A percentile compares a stretch with the other conserved stretches of the same genome.
These are phyloP conservation scores for Dothiorella sarmentorum DNA, from an alignment of 2,329 filamentous ascomycete genomes.

Conservation along the genomic window DNA sequence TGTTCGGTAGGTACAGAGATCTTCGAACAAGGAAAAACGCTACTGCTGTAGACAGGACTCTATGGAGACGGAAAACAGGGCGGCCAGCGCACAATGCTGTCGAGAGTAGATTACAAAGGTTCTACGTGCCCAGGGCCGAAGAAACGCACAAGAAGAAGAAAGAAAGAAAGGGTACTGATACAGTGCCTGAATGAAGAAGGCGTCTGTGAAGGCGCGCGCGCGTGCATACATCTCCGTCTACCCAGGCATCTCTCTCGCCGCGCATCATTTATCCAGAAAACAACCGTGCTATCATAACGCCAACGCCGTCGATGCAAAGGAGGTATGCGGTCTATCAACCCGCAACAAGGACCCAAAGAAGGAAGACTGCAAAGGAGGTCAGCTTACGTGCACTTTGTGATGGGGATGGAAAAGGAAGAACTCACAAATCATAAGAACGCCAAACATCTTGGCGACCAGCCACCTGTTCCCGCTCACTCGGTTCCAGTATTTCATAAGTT, in stretches of 20 bases:
- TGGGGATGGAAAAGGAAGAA: conserved; percentile 17
- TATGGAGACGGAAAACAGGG: background rate
- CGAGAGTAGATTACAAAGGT: conserved; percentile 14
- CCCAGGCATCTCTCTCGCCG: background rate
- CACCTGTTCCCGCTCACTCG: conserved; percentile 92
- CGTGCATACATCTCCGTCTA: conserved; percentile 3
- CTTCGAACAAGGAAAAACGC: background rate
- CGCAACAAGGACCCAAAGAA: conserved; percentile 66
- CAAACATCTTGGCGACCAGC: conserved; percentile 81
- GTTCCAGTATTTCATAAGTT: conserved; percentile 95
- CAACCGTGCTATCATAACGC: background rate
- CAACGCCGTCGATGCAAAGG: background rate
- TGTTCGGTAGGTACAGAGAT: conserved; percentile 4
- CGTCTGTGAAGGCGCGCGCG: background rate
- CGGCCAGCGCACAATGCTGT: conserved; percentile 11
- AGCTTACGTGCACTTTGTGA: background rate
- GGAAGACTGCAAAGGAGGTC: conserved; percentile 35
- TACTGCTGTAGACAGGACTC: conserved; percentile 2
- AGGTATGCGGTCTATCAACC: conserved; percentile 36
- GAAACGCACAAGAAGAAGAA: background rate
- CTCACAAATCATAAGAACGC: conserved; percentile 87
- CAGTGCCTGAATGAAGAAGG: background rate
- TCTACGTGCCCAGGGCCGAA: background rate
- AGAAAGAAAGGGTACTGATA: conserved; percentile 1
- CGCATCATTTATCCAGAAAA: conserved; percentile 2